These are phyloP conservation scores for Bruguiera hainesii DNA, from an alignment of 441 rosid genomes.

Conservation along the genomic window DNA sequence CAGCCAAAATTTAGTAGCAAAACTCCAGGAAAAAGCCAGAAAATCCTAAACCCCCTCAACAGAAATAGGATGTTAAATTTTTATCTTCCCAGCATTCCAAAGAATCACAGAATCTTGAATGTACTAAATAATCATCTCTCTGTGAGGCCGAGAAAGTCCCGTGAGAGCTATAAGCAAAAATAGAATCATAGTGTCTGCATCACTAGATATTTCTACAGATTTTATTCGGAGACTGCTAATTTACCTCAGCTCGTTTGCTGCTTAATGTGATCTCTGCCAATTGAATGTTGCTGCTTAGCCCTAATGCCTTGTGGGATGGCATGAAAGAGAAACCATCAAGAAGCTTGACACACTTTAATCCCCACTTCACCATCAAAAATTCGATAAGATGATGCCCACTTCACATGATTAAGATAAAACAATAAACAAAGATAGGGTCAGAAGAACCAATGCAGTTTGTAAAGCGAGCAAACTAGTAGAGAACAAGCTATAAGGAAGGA, in stretches of 20 bases:
- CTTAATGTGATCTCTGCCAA: constrained; percentile 61
- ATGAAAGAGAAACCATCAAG: constrained; percentile 72
- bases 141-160: too few relatives aligned
- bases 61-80: too few relatives aligned
- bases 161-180: too few relatives aligned
- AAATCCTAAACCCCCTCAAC: too few relatives aligned
- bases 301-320: constrained; percentile 65
- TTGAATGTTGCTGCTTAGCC: constrained; percentile 70
- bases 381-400: constrained; percentile 91
- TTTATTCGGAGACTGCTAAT: constrained; percentile 8
- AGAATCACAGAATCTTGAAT: too few relatives aligned
- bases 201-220: constrained; percentile 7
- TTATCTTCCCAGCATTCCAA: too few relatives aligned
- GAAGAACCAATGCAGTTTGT: constrained; percentile 1
- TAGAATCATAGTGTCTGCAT: constrained; percentile 2
- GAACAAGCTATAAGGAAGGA: background rate
- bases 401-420: constrained; percentile 17
- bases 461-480: background rate
- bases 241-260: constrained; percentile 27
- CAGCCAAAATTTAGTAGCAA: too few relatives aligned
- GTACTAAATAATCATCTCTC: too few relatives aligned
- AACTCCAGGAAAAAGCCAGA: too few relatives aligned
- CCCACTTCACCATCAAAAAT: constrained; percentile 86
- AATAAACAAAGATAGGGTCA: background rate
- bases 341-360: constrained; percentile 67